Base-by-base conservation (phyloP, 1,284 basidiomycete genomes). In the Trichosporon inkin region DNA sequence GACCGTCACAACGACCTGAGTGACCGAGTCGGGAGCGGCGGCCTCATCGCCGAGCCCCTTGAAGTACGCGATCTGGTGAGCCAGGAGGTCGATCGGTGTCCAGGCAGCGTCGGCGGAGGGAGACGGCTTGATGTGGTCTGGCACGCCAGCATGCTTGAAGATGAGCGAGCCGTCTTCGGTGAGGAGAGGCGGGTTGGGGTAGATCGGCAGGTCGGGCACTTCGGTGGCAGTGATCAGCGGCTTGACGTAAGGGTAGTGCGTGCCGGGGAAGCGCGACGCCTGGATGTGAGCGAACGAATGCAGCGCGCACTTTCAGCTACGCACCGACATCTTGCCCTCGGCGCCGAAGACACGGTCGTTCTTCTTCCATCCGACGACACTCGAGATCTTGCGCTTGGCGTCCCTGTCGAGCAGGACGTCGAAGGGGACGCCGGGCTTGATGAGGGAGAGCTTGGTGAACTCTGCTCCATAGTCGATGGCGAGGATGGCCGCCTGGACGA, bases 381-480 rank as follows among this genome's bases (percentile, higher is more conserved):
- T 86, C 68, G 89, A 88, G 56, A 97, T 92, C 80, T 99, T 99
- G 66, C 95, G 84, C 80, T 97, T 98, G 40, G 92, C 95, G 77
- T 98, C 95, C 74, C 91, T 90, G 80, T 96, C 94, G 54, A 99
- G 82, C 36, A 99, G 82, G 34, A 99, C 91, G 78, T 99, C 95
- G 71, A 99, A 96, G 1, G 95, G 93, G 55, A 91, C 81, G 40
- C 94, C 95, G 1, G 95, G 95, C 73, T 95, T 95, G 84, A 99
- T 90, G 63, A 99, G 82, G 10, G 93, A 94, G 28, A 92, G 89
- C 78, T 98, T 99, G 72, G 92, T 95, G 82, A 87, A 92, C 80
- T 97, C 93, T 40, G 90, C 85, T 73, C 93, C 94, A 84, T 94
- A 95, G 84, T 97, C 93, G 71, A 97, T 90, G 22, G 92, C 91